These are phyloP conservation scores for Arabidopsis arenosa DNA, from an alignment of 345 rosid genomes.

Conservation along the genomic window DNA sequence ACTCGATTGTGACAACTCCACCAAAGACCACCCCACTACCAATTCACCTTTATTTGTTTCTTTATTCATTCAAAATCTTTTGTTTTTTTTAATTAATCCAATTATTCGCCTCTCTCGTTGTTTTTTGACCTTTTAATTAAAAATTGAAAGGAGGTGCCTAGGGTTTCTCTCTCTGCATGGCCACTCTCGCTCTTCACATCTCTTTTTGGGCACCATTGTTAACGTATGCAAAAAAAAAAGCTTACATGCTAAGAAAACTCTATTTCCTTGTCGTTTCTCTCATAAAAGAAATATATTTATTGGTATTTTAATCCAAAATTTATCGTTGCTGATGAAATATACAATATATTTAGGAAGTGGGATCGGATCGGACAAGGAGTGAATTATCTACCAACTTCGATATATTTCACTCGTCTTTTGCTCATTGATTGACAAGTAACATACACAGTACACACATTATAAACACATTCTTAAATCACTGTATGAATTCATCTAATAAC, in stretches of 20 bases:
- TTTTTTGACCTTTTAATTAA: slow-evolving; percentile 37
- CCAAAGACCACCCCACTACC: slow-evolving; percentile 51
- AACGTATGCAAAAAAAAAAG: slow-evolving; percentile 30
- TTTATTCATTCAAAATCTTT: slow-evolving; percentile 34
- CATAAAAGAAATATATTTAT: not conserved
- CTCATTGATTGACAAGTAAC: slow-evolving; percentile 12
- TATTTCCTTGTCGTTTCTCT: slow-evolving; percentile 38
- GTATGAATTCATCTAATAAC: not conserved
- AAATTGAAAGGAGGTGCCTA: slow-evolving; percentile 33
- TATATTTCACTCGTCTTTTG: slow-evolving; percentile 24
- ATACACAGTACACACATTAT: not conserved
- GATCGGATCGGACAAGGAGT: slow-evolving; percentile 30
- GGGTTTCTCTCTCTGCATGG: slow-evolving; percentile 51
- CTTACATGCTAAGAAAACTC: slow-evolving; percentile 47
- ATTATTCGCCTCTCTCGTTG: slow-evolving; percentile 35
- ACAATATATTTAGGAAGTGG: slow-evolving; percentile 10
- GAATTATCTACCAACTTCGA: slow-evolving; percentile 31
- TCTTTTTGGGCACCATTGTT: slow-evolving; percentile 35
- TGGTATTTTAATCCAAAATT: not conserved
- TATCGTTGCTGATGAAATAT: slow-evolving; percentile 10
- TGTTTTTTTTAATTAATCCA: slow-evolving; percentile 19
- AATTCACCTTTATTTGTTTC: slow-evolving; percentile 44
- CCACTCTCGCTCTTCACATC: slow-evolving; percentile 44
- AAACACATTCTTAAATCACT: slow-evolving; percentile 2
- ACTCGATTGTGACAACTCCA: slow-evolving; percentile 53